A percentile compares a stretch with the other conserved stretches of the same genome.
Evolutionary conservation across 805 yeast genomes (phyloP).

Genomic region (Metschnikowia anglica): DNA sequence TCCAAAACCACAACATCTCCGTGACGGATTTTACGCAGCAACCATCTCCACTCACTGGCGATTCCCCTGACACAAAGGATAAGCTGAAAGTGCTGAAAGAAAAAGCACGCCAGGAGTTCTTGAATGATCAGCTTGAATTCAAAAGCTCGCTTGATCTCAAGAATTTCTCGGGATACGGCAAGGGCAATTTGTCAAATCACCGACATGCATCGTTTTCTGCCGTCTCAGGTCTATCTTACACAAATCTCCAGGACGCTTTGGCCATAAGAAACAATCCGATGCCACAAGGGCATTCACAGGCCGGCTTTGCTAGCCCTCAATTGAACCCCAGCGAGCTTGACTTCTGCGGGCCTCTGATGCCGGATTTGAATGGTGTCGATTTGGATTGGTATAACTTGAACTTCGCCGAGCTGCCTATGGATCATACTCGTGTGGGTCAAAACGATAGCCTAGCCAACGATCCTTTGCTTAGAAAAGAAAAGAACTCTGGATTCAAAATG

Average conservation of each 20-base stretch:
- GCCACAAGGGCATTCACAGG: constrained; percentile 62
- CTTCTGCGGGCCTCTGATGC: constrained; percentile 28
- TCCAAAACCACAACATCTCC: constrained; percentile 11
- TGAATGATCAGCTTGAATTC: constrained; percentile 12
- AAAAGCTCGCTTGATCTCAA: constrained; percentile 13
- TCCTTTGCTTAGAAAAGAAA: constrained; percentile 2
- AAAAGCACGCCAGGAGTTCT: constrained; percentile 6
- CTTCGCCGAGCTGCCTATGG: constrained; percentile 2
- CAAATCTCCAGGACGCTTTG: constrained; percentile 47
- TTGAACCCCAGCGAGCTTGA: constrained; percentile 48
- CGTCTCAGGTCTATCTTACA: constrained; percentile 57
- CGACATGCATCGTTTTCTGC: constrained; percentile 67
- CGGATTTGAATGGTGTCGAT: constrained; percentile 36
- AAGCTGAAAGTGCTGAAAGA: constrained; percentile 10
- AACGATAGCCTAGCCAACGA: not conserved
- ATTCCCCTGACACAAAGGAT: constrained; percentile 20
- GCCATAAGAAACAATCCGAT: constrained; percentile 35
- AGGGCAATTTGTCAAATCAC: constrained; percentile 9
- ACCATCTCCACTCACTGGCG: constrained; percentile 26
- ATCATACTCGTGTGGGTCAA: not conserved
- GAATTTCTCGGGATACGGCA: constrained; percentile 2
- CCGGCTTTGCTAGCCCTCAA: constrained; percentile 83
- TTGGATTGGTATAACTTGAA: constrained; percentile 24
- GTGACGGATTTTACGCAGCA: constrained; percentile 21
- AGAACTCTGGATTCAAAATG: constrained; percentile 11